A percentile compares a stretch with the other conserved stretches of the same genome.
Conservation (phyloP, 1,284 basidiomycete species). For the Vanrija humicola region DNA sequence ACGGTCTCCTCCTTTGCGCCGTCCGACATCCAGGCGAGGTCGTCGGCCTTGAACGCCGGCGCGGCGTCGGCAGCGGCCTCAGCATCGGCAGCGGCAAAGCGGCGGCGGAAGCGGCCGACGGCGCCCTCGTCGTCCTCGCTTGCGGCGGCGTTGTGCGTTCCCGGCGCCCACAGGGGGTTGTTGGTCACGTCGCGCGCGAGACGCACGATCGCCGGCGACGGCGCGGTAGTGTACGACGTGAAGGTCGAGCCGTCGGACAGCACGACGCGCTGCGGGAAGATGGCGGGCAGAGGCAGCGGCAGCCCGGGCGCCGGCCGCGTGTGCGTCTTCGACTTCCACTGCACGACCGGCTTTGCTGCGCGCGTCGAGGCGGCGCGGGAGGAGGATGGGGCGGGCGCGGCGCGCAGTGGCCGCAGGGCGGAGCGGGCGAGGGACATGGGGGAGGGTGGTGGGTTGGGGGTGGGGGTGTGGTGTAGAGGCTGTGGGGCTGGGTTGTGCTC, state of each 20-base stretch:
- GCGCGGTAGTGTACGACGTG: conserved; percentile 78
- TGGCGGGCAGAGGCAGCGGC: conserved; percentile 74
- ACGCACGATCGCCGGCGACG: conserved; percentile 62
- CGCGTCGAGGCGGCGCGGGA: conserved; percentile 23
- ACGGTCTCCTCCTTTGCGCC: conserved; percentile 46
- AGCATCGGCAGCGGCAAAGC: conserved; percentile 55
- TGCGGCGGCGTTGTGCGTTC: conserved; percentile 48
- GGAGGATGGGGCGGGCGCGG: conserved; percentile 17
- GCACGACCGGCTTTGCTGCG: not conserved
- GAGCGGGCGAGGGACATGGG: conserved; percentile 8
- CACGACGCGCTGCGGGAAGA: conserved; percentile 75
- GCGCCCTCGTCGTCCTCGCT: conserved; percentile 70
- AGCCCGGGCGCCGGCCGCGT: conserved; percentile 53
- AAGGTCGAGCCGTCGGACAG: conserved; percentile 83
- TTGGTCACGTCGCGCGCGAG: conserved; percentile 80
- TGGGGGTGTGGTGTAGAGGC: not conserved
- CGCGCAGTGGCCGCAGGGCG: conserved; percentile 9
- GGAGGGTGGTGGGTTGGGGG: not conserved
- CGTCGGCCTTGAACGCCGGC: conserved; percentile 27
- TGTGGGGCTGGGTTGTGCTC: not conserved
- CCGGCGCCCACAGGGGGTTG: conserved; percentile 67
- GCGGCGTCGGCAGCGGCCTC: conserved; percentile 7
- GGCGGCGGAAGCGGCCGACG: conserved; percentile 71
- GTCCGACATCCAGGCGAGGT: conserved; percentile 49
- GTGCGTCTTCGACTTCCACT: conserved; percentile 44